Base-by-base conservation (phyloP, 2,329 filamentous ascomycete genomes). In the Monosporascus sp. region DNA sequence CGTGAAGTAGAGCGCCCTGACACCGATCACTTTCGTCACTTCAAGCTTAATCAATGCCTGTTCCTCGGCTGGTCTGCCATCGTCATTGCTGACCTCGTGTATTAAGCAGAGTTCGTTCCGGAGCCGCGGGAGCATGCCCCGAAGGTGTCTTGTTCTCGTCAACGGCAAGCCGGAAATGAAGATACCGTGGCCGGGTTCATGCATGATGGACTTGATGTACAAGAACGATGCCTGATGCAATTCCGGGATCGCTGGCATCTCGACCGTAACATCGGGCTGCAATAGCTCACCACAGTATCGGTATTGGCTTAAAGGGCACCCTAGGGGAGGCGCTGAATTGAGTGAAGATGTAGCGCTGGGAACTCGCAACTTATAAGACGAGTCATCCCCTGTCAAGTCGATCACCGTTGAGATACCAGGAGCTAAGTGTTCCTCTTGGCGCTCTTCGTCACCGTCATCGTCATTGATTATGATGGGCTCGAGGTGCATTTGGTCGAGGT, bases 81-180 rank as follows among this genome's bases (percentile, higher is more conserved):
- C 65, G 26, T 65, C 60, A 7, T 50, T 56, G 35, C 67, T 63
- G 7, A 65, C 51, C 37, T 62, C 55, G 9, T 68, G 58, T 2
- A 69, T 45, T 31, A 66, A 53, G 20, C 58, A 62, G 5, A 69
- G 47, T 50, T 69, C 67, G 38, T 69, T 69, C 17, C 64, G 62
- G 7, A 60, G 51, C 24, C 65, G 57, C 5, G 60, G 64, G 11
- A 68, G 51, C 35, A 58, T 59, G 2, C 65, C 65, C 20, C 63
- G 59, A 9, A 68, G 54, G 18, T 66, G 57, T 41, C 60, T 62
- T 18, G 59, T 56, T 1, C 67, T 63, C 1, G 67, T 67, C 2
- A 67, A 51, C 14, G 65, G 62, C 5, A 68, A 56, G 0, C 67
- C 67, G n/a, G 62, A 63, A n/a, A 69, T 54, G 7, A 55, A 40